Base-by-base conservation (phyloP, 306 rosid genomes). In the Urtica urens region DNA sequence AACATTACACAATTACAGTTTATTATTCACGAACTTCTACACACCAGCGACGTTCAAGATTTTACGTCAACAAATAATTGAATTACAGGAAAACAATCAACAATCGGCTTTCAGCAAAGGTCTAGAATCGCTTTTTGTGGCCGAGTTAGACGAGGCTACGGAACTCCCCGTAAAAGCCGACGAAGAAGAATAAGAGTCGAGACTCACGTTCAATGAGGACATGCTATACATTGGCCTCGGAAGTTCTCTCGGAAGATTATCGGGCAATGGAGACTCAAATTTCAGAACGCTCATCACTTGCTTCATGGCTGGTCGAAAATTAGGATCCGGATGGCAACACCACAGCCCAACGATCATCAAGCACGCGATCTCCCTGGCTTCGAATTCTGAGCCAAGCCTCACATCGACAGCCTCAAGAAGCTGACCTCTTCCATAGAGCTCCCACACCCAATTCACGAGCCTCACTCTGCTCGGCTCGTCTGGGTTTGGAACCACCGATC, bases 381-480 rank as follows among this genome's bases (percentile, higher is more conserved):
- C 83, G 49, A 59, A 77, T 41, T 70, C 79, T 63, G 1, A 4
- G 2, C 38, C 34, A 2, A 84, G 27, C 18, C 68, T 60, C 68
- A 17, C 4, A 60, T 79, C 94, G 23, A 51, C 70, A 0, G 77
- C 82, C 71, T 81, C 71, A 8, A 55, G 34, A 4, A 81, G 19
- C 23, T 60, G 57, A 26, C 78, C 82, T 55, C 73, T 58, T 3
- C 95, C 93, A 28, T 80, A 75, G n/a, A 81, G 69, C 7, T 62
- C 72, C 93, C 95, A 81, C 23, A 71, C 81, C 84, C 93, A 81
- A 46, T 85, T 82, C 44, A 85, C 76, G 6, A 81, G 64, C 53
- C 87, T 73, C 14, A 73, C 78, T 52, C 57, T 73, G 14, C 40
- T 42, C 1, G 67, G 52, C 44, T 80, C 80, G 22, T 59, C 71